These are phyloP conservation scores for Mycena rosella DNA, from an alignment of 768 basidiomycete species.

Conservation along the genomic window DNA sequence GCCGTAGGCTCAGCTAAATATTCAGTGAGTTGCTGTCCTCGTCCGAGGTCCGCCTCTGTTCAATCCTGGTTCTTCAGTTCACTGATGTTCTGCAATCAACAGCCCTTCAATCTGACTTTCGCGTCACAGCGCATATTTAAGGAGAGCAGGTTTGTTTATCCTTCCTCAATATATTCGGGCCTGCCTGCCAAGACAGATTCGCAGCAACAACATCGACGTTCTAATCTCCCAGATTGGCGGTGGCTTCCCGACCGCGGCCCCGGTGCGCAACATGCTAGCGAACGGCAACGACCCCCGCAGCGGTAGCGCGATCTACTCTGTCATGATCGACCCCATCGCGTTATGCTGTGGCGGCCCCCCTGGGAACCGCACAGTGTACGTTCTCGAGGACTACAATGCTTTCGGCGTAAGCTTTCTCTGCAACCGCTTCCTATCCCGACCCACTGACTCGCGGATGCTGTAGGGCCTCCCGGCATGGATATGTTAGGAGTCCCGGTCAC, in stretches of 20 bases:
- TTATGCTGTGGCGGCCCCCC: neutral
- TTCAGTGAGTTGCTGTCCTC: too few species aligned
- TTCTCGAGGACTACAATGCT: slow-evolving; percentile 7
- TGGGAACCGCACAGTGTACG: slow-evolving; percentile 16
- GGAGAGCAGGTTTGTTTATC: slow-evolving; percentile 2
- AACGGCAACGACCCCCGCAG: neutral
- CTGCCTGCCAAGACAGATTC: neutral
- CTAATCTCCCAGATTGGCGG: neutral
- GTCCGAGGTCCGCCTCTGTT: too few species aligned
- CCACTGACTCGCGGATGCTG: too few species aligned
- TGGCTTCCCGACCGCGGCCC: neutral
- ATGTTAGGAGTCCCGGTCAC: too few species aligned
- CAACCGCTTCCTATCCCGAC: too few species aligned
- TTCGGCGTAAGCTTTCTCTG: too few species aligned
- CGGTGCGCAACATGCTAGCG: neutral
- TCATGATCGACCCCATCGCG: neutral
- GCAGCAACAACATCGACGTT: slow-evolving; percentile 8
- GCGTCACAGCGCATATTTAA: slow-evolving; percentile 1
- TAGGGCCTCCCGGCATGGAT: too few species aligned
- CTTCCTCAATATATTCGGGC: neutral
- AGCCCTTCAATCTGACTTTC: slow-evolving; percentile 18
- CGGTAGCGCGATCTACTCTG: slow-evolving; percentile 3
- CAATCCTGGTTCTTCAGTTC: too few species aligned
- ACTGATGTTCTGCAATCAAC: too few species aligned
- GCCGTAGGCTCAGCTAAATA: too few species aligned